Conservation (phyloP, 2,329 filamentous ascomycete genomes). For the Juglanconis sp. region DNA sequence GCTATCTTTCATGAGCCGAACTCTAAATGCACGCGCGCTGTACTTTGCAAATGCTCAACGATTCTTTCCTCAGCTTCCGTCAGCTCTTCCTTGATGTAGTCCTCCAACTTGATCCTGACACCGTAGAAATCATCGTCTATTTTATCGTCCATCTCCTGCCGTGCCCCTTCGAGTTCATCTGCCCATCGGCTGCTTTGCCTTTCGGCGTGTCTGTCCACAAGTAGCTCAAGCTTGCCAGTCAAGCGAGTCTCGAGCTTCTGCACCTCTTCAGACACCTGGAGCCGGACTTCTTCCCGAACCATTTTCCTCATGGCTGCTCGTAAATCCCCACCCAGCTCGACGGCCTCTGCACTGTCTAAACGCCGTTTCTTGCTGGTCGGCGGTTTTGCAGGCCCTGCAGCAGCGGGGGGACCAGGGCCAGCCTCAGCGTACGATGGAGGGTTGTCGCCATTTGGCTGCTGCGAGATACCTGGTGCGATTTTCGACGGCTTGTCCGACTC, state of each 20-base stretch:
- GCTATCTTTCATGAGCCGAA: background rate
- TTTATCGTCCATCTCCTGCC: constrained; percentile 1
- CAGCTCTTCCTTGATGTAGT: constrained; percentile 10
- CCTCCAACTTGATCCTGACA: constrained; percentile 2
- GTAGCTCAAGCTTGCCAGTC: background rate
- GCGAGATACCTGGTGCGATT: background rate
- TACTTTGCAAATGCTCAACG: constrained; percentile 5
- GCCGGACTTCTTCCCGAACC: constrained; percentile 1
- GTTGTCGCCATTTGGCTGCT: background rate
- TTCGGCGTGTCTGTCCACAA: background rate
- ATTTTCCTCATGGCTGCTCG: background rate
- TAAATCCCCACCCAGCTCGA: background rate
- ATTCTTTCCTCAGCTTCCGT: constrained; percentile 6
- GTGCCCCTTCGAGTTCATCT: constrained; percentile 1
- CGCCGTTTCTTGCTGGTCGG: constrained; percentile 1
- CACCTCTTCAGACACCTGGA: background rate
- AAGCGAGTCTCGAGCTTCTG: constrained; percentile 1
- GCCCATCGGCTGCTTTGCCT: background rate
- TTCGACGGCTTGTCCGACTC: background rate
- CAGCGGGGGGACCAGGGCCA: background rate
- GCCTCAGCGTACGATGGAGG: constrained; percentile 4
- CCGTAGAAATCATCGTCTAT: constrained; percentile 7
- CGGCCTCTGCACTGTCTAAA: background rate
- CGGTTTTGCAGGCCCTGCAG: background rate
- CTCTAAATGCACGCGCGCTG: background rate